Evolutionary conservation across 2,329 filamentous ascomycete species (phyloP), one percentile per base, ranked within the genome.

Genomic region (Alternaria viburni): DNA sequence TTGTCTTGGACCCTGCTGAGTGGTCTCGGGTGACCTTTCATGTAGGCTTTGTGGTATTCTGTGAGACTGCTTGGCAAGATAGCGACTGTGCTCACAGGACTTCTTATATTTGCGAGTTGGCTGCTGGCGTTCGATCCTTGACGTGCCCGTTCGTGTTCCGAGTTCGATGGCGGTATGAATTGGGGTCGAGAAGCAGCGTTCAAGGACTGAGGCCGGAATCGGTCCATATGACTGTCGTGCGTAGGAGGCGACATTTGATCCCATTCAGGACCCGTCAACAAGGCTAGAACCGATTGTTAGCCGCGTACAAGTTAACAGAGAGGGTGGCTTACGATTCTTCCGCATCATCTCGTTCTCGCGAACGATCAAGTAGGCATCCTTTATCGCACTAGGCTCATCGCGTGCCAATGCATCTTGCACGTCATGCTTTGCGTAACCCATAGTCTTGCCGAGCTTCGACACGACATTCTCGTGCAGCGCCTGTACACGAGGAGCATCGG

Each of bases 311-410:
- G n/a, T 7, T 4, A 5, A 7, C 7, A 19, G 12, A 30, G 15
- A 11, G 10, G 43, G 19, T 30, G n/a, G 89, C 92, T 88, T 85
- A 96, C 93, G 93, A 79, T 93, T 97, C 59, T 90, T 90, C 79
- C 94, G 92, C 94, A 98, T 98, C 78, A 98, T 88, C 80, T 97
- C 96, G 78, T 98, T 98, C 81, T 99, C 96, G 57, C 95, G 89
- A 25, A 99, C 93, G 79, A 99, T 99, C 82, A 97, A 90, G 82
- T 98, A 99, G 1, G 96, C 96, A 81, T 99, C 96, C 82, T 99
- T 99, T 85, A 99, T 97, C 11, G 96, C 94, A 62, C 94, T 98
- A 12, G 96, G 96, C 79, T 99, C 96, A 57, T 96, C 90, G 60
- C 93, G 93, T 74, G 91, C 91, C 66, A 99, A 84, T 21, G 96